These are phyloP conservation scores for Populus hybrid DNA, from an alignment of 441 rosid species.

Conservation along the genomic window DNA sequence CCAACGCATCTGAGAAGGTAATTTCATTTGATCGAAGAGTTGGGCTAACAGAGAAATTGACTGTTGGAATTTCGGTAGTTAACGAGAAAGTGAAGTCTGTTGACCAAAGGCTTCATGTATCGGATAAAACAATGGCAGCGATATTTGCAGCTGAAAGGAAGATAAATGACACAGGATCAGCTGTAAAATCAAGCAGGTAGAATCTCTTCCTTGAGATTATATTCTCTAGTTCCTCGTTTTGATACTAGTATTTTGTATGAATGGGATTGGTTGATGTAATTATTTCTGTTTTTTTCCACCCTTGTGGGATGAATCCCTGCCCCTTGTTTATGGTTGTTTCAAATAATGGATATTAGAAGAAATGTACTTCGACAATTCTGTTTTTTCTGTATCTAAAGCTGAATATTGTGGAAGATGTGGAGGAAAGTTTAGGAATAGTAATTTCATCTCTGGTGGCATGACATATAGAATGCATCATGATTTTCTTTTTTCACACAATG, in stretches of 20 bases:
- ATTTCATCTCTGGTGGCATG: neutral
- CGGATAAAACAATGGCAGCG: conserved; percentile 99
- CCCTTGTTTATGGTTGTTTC: neutral
- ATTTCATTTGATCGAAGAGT: conserved; percentile 76
- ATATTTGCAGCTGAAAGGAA: conserved; percentile 92
- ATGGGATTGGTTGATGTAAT: neutral
- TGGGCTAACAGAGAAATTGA: conserved; percentile 78
- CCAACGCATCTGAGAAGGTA: conserved; percentile 89
- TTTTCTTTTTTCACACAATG: neutral
- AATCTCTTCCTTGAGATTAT: conserved; percentile 4
- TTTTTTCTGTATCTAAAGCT: neutral
- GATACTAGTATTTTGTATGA: neutral
- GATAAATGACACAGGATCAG: conserved; percentile 89
- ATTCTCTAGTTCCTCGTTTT: neutral
- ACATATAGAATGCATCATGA: neutral
- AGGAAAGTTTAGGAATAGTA: neutral
- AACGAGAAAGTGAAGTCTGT: conserved; percentile 94
- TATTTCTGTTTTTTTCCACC: neutral
- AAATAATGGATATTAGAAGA: neutral
- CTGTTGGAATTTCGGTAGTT: conserved; percentile 84
- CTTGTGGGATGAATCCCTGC: neutral
- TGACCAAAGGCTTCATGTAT: conserved; percentile 92
- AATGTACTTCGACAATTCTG: neutral
- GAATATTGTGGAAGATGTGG: neutral
- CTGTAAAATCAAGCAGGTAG: conserved; percentile 96